These are phyloP conservation scores for Crithidia bombi DNA, from an alignment of 208 protist genomes.

Conservation along the genomic window DNA sequence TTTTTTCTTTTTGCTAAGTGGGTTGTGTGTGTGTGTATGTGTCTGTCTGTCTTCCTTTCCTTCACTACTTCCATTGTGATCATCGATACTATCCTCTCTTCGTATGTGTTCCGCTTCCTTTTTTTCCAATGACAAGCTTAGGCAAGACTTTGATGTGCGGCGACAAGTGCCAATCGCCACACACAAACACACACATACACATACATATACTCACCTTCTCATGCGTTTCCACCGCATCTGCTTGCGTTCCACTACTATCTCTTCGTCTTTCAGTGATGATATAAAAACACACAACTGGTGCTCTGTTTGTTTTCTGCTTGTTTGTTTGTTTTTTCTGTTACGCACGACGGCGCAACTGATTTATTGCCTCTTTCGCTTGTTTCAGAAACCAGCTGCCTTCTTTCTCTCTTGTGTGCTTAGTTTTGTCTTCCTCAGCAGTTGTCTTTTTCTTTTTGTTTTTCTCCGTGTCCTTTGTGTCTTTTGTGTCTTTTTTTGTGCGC, in stretches of 20 bases:
- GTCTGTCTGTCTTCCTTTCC: neutral
- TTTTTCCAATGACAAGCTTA: neutral
- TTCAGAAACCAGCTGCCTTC: too few relatives aligned
- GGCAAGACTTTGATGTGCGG: neutral
- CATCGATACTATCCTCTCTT: neutral
- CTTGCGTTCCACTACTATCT: neutral
- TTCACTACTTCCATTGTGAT: slow-evolving; percentile 1
- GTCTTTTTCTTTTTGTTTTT: neutral
- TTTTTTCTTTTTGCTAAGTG: neutral
- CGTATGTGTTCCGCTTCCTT: neutral
- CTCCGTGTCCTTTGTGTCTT: too few relatives aligned
- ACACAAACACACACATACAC: neutral
- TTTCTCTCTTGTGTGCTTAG: neutral
- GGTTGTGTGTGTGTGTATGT: too few relatives aligned
- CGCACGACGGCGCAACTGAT: too few relatives aligned
- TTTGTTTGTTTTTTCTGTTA: too few relatives aligned
- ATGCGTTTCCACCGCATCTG: neutral
- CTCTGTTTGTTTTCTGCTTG: too few relatives aligned
- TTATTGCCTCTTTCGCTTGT: too few relatives aligned
- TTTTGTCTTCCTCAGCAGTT: neutral
- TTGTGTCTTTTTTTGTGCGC: too few relatives aligned
- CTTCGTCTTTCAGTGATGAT: neutral
- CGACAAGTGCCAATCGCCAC: slow-evolving; percentile 2
- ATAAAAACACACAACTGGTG: too few relatives aligned
- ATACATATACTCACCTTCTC: neutral